Conservation (phyloP, 192 early-diverging fungal genomes). For the Phlyctochytrium planicorne region DNA sequence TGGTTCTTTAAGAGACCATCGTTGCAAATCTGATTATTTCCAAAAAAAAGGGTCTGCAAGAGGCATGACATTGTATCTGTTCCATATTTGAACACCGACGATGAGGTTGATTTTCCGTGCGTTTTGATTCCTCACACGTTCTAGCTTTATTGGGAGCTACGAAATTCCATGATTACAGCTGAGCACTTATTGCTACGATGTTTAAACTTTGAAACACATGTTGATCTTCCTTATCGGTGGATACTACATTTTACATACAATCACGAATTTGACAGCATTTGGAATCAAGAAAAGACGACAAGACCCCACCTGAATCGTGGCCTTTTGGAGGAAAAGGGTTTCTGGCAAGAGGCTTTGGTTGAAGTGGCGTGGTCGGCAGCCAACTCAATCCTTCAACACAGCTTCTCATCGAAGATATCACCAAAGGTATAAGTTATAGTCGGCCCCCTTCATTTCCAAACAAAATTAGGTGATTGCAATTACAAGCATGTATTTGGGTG, state of each 20-base stretch:
- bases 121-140: background rate
- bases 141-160: conserved; percentile 27
- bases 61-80: background rate
- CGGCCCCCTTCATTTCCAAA: too few species aligned
- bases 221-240: conserved; percentile 19
- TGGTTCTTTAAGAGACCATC: conserved; percentile 8
- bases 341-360: background rate
- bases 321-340: too few species aligned
- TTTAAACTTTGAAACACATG: conserved; percentile 20
- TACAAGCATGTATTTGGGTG: background rate
- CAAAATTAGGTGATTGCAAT: too few species aligned
- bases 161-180: conserved; percentile 24
- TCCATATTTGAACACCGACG: conserved; percentile 21
- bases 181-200: conserved; percentile 23
- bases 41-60: conserved; percentile 3
- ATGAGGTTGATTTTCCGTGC: conserved; percentile 11
- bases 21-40: background rate
- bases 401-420: too few species aligned
- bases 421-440: too few species aligned
- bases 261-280: background rate
- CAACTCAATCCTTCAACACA: too few species aligned
- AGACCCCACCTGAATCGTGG: too few species aligned
- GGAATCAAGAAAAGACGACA: background rate
- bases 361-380: too few species aligned
- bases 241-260: background rate